Evolutionary conservation across 2,329 filamentous ascomycete species (phyloP), one percentile per base, ranked within the genome.

Genomic region (Fusarium redolens): DNA sequence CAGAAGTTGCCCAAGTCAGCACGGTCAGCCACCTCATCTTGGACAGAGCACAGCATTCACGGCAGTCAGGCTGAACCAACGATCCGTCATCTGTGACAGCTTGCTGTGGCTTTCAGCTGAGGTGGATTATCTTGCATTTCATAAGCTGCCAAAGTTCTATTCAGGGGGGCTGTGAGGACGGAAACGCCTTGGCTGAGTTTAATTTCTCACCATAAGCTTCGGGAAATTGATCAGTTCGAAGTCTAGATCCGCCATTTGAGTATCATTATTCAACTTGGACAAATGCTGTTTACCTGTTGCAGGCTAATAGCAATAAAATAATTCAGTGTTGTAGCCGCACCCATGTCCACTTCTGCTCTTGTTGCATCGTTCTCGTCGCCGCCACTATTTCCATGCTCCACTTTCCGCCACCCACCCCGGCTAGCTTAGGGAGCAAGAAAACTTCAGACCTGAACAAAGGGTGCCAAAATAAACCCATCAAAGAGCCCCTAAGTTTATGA

Each of bases 31-130:
- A 51, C 40, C 45, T 47, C 52, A 59, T 33, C 41, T 43, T 54
- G 60, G 50, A 44, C 54, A 48, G 65, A 59, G 47, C 54, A 63
- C 54, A 51, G 54, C 28, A 65, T 52, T 38, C 40, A 48, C 31
- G 33, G 61, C 37, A 44, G 59, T 35, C 30, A 54, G 30, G 35
- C 56, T 64, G 44, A 43, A 40, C 43, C 44, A 65, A 69, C 45
- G 61, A 71, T 30, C 51, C 50, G 64, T 69, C 69, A 65, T 70
- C 51, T 50, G 35, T 64, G 47, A 58, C 68, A 68, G 67, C 48
- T 71, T 22, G 47, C 37, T 63, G 63, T 68, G 68, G 57, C 68
- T 62, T 68, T 68, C 62, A 72, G 70, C 70, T 73, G 70, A 72
- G 54, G 69, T 68, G 65, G 58, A 59, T 64, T 61, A 55, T 54